Percentiles rank a stretch among this genome's conserved stretches.
Evolutionary conservation across 208 protist genomes (phyloP).

Genomic region (Crithidia thermophila): DNA sequence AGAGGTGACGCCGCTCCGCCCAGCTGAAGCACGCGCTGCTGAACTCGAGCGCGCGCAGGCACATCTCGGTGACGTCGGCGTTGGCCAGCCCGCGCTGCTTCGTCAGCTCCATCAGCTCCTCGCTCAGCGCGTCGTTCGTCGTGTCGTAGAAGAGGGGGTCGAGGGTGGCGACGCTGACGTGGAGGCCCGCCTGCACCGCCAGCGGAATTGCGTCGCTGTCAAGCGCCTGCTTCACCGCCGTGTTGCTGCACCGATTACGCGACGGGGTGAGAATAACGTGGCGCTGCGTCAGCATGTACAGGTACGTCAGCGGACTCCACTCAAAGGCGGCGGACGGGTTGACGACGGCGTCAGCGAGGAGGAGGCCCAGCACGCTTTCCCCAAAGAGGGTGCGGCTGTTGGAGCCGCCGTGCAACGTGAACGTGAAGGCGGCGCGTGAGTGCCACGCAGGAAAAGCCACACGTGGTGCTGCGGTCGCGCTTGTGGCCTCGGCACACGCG

Average conservation of each 20-base stretch:
- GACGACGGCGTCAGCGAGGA: constrained; percentile 94
- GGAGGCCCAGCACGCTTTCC: constrained; percentile 92
- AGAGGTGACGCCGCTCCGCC: constrained; percentile 26
- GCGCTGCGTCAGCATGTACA: constrained; percentile 98
- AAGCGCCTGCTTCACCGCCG: constrained; percentile 61
- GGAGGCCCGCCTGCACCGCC: constrained; percentile 93
- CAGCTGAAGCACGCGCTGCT: constrained; percentile 24
- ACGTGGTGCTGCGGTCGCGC: too few species aligned
- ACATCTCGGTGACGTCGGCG: constrained; percentile 75
- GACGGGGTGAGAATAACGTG: constrained; percentile 97
- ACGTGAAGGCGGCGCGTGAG: constrained; percentile 46
- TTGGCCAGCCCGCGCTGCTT: constrained; percentile 51
- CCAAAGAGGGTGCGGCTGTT: constrained; percentile 78
- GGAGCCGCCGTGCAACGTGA: constrained; percentile 52
- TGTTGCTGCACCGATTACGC: constrained; percentile 76
- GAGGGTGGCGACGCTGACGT: constrained; percentile 96
- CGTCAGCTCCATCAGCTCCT: constrained; percentile 59
- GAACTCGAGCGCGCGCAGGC: constrained; percentile 44
- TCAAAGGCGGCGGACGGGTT: constrained; percentile 94
- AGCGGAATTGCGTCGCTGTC: constrained; percentile 83
- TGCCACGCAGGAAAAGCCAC: not conserved
- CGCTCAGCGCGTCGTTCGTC: constrained; percentile 60
- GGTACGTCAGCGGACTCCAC: constrained; percentile 95
- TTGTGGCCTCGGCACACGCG: too few species aligned
- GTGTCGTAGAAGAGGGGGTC: constrained; percentile 94